A percentile compares a stretch with the other conserved stretches of the same genome.
phyloP scores from a whole-genome alignment of 1,284 basidiomycete genomes.

The Athelia sp. region DNA sequence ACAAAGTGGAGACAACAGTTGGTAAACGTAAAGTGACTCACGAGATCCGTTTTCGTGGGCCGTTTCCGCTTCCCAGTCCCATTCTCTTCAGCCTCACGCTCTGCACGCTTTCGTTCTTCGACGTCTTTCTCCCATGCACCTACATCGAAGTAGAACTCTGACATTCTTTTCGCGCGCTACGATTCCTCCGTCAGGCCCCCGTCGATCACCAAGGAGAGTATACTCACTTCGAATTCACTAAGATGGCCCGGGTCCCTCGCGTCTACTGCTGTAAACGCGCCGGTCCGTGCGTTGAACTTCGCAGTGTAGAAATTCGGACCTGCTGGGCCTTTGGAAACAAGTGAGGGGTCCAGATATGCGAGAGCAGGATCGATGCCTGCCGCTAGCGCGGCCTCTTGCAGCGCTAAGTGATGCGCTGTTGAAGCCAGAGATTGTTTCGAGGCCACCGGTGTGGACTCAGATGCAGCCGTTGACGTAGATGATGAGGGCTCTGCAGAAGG shows the following conservation, averaged over 20 bases:
- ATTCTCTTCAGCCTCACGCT: conserved; percentile 47
- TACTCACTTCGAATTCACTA: conserved; percentile 77
- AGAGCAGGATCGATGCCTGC: conserved; percentile 84
- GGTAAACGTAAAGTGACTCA: conserved; percentile 33
- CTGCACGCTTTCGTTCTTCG: conserved; percentile 43
- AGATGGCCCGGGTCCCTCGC: conserved; percentile 71
- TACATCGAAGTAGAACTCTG: conserved; percentile 85
- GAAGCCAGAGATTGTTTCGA: conserved; percentile 21
- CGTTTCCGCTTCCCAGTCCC: conserved; percentile 70
- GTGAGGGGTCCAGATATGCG: conserved; percentile 75
- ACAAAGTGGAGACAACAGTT: background rate
- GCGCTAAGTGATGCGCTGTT: conserved; percentile 35
- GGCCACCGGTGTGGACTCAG: conserved; percentile 16
- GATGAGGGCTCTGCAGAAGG: conserved; percentile 20
- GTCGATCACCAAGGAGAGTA: background rate
- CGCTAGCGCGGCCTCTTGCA: conserved; percentile 60
- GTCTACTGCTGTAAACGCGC: conserved; percentile 65
- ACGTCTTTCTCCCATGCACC: conserved; percentile 76
- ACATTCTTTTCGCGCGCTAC: conserved; percentile 52
- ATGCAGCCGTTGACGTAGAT: conserved; percentile 14
- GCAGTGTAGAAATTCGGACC: conserved; percentile 54
- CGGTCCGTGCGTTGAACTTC: conserved; percentile 83
- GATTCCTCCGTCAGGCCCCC: no score
- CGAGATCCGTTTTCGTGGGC: conserved; percentile 84
- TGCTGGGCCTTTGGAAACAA: conserved; percentile 41